Conservation (phyloP, 1,284 basidiomycete genomes). For the Marasmius oreades region DNA sequence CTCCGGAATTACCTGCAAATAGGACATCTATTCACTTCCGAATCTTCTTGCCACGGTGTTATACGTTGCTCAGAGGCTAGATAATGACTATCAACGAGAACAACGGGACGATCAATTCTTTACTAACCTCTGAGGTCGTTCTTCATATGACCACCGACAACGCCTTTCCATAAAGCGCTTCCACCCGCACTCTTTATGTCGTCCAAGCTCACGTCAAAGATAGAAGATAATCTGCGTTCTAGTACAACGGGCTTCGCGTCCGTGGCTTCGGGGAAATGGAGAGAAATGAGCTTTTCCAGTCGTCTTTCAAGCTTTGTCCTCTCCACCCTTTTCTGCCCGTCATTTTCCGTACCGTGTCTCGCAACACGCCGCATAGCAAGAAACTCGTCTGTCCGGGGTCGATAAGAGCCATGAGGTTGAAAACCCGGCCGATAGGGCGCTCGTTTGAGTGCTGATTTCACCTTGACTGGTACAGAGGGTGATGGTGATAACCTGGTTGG, state of each 20-base stretch:
- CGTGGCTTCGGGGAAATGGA: slow-evolving; percentile 67
- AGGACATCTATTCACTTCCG: slow-evolving; percentile 72
- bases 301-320: slow-evolving; percentile 77
- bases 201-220: slow-evolving; percentile 51
- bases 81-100: slow-evolving; percentile 12
- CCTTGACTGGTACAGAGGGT: slow-evolving; percentile 13
- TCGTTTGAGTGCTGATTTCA: slow-evolving; percentile 5
- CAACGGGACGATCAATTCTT: slow-evolving; percentile 3
- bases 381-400: slow-evolving; percentile 78
- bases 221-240: slow-evolving; percentile 47
- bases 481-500: slow-evolving; percentile 23
- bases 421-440: slow-evolving; percentile 79
- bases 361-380: slow-evolving; percentile 50
- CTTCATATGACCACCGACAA: slow-evolving; percentile 40
- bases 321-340: slow-evolving; percentile 52
- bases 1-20: slow-evolving; percentile 70
- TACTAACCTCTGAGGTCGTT: slow-evolving; percentile 56
- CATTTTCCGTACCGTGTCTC: slow-evolving; percentile 46
- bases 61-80: slow-evolving; percentile 86
- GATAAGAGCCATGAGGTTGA: slow-evolving; percentile 71
- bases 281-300: slow-evolving; percentile 79
- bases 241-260: slow-evolving; percentile 13
- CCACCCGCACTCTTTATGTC: slow-evolving; percentile 37
- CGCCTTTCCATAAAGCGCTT: slow-evolving; percentile 58
- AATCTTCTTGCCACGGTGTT: slow-evolving; percentile 93